Percentiles rank a stretch among this genome's conserved stretches.
phyloP scores from a whole-genome alignment of 257 asterid genomes.

The Phtheirospermum japonicum region DNA sequence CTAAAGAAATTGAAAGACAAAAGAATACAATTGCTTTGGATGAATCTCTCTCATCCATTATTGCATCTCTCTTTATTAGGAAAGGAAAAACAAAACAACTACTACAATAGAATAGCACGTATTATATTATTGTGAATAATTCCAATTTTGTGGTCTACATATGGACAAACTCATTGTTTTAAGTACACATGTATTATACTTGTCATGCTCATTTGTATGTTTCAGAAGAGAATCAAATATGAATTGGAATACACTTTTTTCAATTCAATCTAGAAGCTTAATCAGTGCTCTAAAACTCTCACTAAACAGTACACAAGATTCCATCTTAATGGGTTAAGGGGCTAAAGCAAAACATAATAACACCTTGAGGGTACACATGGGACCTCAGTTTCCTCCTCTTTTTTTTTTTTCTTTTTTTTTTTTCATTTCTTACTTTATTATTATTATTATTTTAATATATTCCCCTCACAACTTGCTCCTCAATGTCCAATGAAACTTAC shows the following conservation, averaged over 20 bases:
- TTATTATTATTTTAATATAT: too few relatives aligned
- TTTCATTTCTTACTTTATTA: background rate
- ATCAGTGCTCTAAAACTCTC: conserved; percentile 25
- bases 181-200: too few relatives aligned
- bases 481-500: background rate
- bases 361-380: conserved; percentile 56
- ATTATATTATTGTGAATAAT: background rate
- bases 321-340: conserved; percentile 5
- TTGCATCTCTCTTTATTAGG: background rate
- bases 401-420: background rate
- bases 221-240: conserved; percentile 8
- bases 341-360: conserved; percentile 44
- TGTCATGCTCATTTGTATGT: conserved; percentile 15
- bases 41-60: background rate
- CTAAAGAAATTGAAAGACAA: too few relatives aligned
- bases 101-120: background rate
- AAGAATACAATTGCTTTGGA: too few relatives aligned
- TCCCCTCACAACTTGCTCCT: background rate
- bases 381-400: conserved; percentile 34
- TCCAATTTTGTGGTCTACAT: background rate
- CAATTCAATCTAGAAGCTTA: conserved; percentile 20
- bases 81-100: background rate
- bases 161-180: conserved; percentile 2
- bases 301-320: conserved; percentile 32
- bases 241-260: background rate